Evolutionary conservation across 305 asterid species (phyloP).

Genomic region (Nicotiana rustica): DNA sequence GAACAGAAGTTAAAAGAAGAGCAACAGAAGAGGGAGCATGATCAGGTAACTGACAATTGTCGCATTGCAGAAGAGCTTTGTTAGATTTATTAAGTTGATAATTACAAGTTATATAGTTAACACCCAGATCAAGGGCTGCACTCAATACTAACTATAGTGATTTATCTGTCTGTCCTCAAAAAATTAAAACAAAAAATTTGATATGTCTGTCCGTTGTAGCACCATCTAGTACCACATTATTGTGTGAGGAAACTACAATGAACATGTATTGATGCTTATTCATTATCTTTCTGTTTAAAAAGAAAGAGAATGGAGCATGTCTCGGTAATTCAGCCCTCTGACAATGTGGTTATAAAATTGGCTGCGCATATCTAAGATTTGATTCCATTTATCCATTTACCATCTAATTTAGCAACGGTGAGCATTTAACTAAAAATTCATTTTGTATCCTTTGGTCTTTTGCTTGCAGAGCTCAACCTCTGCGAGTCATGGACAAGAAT

Average conservation of each 20-base stretch:
- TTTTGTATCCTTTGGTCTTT: conserved; percentile 18
- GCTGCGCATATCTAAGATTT: background rate
- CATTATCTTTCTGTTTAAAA: background rate
- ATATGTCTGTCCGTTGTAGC: background rate
- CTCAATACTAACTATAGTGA: background rate
- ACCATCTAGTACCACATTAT: conserved; percentile 24
- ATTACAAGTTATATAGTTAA: background rate
- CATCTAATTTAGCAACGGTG: background rate
- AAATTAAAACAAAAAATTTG: too few species aligned
- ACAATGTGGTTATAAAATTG: background rate
- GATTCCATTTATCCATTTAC: background rate
- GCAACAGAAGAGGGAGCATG: conserved; percentile 60
- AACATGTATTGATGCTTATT: background rate
- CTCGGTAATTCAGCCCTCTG: background rate
- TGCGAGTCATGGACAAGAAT: conserved; percentile 45
- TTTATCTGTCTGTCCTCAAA: background rate
- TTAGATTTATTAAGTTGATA: background rate
- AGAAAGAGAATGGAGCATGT: background rate
- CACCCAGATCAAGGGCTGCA: conserved; percentile 12
- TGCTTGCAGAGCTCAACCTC: conserved; percentile 64
- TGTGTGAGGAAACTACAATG: background rate
- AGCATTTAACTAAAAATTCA: conserved; percentile 18
- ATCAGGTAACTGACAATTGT: conserved; percentile 55
- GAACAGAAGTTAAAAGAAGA: conserved; percentile 70
- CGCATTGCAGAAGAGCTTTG: conserved; percentile 22